Conservation (phyloP, 2,329 filamentous ascomycete species). For the Penicillium sp. region DNA sequence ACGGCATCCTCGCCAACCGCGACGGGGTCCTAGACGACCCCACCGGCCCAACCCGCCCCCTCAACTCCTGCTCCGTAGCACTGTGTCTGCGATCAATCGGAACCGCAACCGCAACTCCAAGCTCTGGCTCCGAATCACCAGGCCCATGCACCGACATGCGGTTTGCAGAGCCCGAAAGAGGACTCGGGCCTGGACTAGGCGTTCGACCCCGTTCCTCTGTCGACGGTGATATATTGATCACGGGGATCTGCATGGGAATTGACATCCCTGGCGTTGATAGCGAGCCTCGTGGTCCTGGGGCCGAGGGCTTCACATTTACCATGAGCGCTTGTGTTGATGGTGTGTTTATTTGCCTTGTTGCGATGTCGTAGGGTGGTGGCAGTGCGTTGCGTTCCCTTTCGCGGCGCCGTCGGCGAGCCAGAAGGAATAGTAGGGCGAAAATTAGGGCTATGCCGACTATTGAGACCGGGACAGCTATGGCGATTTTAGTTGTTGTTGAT, state of each 20-base stretch:
- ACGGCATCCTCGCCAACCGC: constrained; percentile 23
- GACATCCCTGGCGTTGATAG: not conserved
- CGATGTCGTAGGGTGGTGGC: constrained; percentile 8
- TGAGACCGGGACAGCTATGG: constrained; percentile 37
- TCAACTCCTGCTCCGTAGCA: constrained; percentile 11
- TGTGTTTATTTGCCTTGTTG: constrained; percentile 6
- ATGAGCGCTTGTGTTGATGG: constrained; percentile 18
- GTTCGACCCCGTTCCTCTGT: not conserved
- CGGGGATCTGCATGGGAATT: not conserved
- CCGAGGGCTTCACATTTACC: not conserved
- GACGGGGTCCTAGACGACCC: constrained; percentile 5
- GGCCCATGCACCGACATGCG: not conserved
- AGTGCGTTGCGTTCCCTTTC: constrained; percentile 4
- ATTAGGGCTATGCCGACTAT: constrained; percentile 30
- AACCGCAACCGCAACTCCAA: constrained; percentile 14
- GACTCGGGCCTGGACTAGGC: not conserved
- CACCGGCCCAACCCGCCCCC: not conserved
- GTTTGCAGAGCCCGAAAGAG: not conserved
- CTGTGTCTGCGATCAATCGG: constrained; percentile 13
- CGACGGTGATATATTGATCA: constrained; percentile 7
- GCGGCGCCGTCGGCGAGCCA: constrained; percentile 25
- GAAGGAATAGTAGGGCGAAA: constrained; percentile 26
- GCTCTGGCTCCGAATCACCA: constrained; percentile 7
- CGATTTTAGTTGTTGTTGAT: constrained; percentile 28
- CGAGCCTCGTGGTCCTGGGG: not conserved